Evolutionary conservation across 2,329 filamentous ascomycete species (phyloP).

Genomic region (Diaporthe amygdali): DNA sequence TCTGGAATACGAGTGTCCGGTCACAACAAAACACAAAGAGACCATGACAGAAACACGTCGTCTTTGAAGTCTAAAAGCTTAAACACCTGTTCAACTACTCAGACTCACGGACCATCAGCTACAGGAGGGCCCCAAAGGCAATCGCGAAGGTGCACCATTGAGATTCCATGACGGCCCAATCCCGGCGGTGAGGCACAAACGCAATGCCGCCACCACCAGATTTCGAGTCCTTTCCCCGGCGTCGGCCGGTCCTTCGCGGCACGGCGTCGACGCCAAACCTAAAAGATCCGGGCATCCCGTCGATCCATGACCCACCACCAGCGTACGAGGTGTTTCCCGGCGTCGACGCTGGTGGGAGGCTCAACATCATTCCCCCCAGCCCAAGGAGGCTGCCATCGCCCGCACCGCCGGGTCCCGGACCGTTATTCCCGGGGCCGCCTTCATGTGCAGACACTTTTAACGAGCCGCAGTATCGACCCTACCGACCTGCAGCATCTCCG

Average conservation of each 20-base stretch:
- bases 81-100: background rate
- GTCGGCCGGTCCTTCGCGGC: background rate
- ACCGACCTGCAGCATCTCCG: background rate
- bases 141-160: background rate
- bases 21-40: background rate
- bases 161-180: background rate
- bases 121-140: background rate
- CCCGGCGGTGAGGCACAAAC: background rate
- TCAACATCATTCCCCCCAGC: background rate
- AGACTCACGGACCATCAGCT: background rate
- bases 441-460: background rate
- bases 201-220: background rate
- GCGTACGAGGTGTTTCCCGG: background rate
- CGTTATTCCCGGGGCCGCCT: background rate
- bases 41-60: background rate
- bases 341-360: background rate
- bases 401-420: background rate
- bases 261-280: background rate
- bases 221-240: background rate
- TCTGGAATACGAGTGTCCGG: background rate
- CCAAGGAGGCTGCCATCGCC: background rate
- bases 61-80: background rate
- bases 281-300: background rate
- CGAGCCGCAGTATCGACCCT: background rate
- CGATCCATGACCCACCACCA: background rate